Base-by-base conservation (phyloP, 2,329 filamentous ascomycete species). In the Aspergillus fumigatus region DNA sequence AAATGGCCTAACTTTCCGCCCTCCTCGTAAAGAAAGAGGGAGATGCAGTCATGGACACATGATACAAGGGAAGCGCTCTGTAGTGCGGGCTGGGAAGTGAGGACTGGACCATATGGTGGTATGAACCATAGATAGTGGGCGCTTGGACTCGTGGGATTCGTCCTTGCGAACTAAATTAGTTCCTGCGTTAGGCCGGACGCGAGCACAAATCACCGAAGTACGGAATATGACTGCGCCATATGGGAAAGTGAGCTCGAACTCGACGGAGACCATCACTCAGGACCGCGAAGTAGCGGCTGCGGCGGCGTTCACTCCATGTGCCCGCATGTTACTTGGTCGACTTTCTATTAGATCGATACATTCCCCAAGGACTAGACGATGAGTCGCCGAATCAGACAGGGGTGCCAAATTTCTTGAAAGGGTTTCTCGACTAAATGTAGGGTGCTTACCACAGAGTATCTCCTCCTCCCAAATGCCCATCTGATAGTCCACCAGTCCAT, bases 391-490 rank as follows among this genome's bases (percentile, higher is more conserved):
- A 56, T 50, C 53, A 49, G 52, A 48, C 47, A 26, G 40, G 7
- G 17, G 40, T 29, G 25, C 48, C 35, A 38, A 26, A 23, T 45
- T 45, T 25, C 11, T 11, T 21, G 43, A 14, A 25, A 47, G 19
- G 19, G 14, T 21, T 14, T 25, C 56, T 19, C 48, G 35, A 11
- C 4, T 26, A 38, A 38, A 50, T 23, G 40, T 50, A 23, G 43
- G 47, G 51, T 9, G 81, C 89, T 75, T 79, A 96, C 92, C 82
- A 57, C 84, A 83, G 65, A 94, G 84, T 65, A 97, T 97, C 69
- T 90, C 86, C 70, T 97, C 92, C 75, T 97, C 94, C 84, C 91
- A 95, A 26, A 97, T 90, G 8, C 94, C 94, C 77, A 96, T 95
- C 68, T 97, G 89, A 72, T 97, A 99, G 76, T 99, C 94, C 10